Conservation (phyloP, 148 eudicot species). For the Arctostaphylos glauca region DNA sequence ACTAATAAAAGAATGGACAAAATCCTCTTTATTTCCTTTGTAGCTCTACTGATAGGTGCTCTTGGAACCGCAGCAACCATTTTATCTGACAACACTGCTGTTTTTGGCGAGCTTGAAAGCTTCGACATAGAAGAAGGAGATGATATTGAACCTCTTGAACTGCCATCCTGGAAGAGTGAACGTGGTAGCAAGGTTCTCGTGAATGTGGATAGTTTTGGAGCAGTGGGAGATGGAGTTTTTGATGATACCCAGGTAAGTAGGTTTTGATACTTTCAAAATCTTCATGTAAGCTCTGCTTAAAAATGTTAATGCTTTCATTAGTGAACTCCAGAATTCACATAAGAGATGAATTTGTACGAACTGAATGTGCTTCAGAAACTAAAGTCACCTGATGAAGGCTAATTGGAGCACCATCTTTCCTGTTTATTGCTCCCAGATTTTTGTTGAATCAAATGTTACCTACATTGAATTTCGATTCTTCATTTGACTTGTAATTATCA, state of each 20-base stretch:
- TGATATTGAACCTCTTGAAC: conserved; percentile 37
- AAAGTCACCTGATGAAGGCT: neutral
- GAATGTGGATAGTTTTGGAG: conserved; percentile 87
- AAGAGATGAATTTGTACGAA: neutral
- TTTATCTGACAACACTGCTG: conserved; percentile 31
- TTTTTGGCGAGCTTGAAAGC: conserved; percentile 43
- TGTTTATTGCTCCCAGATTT: neutral
- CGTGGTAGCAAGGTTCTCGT: conserved; percentile 55
- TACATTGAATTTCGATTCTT: neutral
- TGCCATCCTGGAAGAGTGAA: conserved; percentile 44
- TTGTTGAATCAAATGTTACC: neutral
- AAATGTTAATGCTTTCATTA: neutral
- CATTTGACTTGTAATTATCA: conserved; percentile 8
- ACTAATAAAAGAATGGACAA: conserved; percentile 46
- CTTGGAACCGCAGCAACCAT: conserved; percentile 35
- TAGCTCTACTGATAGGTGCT: conserved; percentile 43
- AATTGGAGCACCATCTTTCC: neutral
- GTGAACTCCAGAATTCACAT: neutral
- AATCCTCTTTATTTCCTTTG: conserved; percentile 33
- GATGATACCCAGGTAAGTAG: conserved; percentile 81
- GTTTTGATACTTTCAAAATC: neutral
- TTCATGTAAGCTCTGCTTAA: neutral
- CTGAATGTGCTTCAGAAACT: neutral
- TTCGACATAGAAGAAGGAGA: conserved; percentile 51
- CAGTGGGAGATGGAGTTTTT: conserved; percentile 80